Evolutionary conservation across 805 yeast genomes (phyloP).

Genomic region (Wickerhamomyces sydowiorum): DNA sequence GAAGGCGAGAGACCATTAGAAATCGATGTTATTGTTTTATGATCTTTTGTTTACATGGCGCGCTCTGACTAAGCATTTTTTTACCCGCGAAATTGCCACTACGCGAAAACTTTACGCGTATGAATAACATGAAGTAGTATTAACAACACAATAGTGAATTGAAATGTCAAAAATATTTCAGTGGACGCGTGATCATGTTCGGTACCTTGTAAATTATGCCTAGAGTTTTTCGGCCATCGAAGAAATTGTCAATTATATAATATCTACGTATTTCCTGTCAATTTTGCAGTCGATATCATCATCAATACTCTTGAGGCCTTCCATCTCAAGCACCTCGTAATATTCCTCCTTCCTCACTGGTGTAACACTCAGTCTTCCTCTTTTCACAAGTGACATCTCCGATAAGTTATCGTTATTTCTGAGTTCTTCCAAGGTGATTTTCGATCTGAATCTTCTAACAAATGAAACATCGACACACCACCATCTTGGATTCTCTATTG

Average conservation of each 20-base stretch:
- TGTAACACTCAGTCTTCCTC: constrained; percentile 46
- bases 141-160: too few species aligned
- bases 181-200: too few species aligned
- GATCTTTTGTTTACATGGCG: background rate
- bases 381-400: constrained; percentile 39
- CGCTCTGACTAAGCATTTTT: too few species aligned
- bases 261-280: constrained; percentile 12
- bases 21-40: too few species aligned
- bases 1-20: too few species aligned
- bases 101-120: too few species aligned
- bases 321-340: constrained; percentile 32
- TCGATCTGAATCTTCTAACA: constrained; percentile 35
- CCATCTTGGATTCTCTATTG: constrained; percentile 42
- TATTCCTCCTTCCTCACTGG: constrained; percentile 43
- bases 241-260: too few species aligned
- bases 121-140: too few species aligned
- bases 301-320: constrained; percentile 17
- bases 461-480: constrained; percentile 50
- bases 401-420: constrained; percentile 26
- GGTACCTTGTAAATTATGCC: too few species aligned
- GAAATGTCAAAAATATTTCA: too few species aligned
- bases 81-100: background rate
- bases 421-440: constrained; percentile 35
- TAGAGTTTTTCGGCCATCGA: too few species aligned
- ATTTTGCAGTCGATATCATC: constrained; percentile 31